These are phyloP conservation scores for Sclerotinia subarctica DNA, from an alignment of 2,329 filamentous ascomycete species.

Conservation along the genomic window DNA sequence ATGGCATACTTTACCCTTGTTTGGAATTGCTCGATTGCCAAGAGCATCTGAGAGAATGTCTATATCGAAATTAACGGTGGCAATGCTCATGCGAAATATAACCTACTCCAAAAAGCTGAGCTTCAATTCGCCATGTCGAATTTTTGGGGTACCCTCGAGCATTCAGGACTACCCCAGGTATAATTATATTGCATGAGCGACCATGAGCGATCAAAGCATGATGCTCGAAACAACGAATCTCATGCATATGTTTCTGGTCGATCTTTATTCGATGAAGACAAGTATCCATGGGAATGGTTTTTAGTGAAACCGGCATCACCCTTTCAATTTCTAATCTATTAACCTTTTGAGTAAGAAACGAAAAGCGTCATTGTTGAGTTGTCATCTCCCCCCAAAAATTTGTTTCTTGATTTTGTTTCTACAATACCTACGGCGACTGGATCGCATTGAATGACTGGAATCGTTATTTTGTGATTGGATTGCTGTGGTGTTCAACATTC, in stretches of 20 bases:
- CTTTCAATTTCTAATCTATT: slow-evolving; percentile 6
- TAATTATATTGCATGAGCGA: slow-evolving; percentile 6
- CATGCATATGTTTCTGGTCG: not conserved
- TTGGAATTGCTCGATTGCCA: not conserved
- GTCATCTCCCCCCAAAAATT: no score
- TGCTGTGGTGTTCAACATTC: not conserved
- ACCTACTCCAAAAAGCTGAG: not conserved
- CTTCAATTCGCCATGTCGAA: not conserved
- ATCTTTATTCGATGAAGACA: not conserved
- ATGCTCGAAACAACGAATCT: slow-evolving; percentile 4
- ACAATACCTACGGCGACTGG: not conserved
- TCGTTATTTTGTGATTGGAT: slow-evolving; percentile 1
- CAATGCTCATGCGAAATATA: not conserved
- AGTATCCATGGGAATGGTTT: not conserved
- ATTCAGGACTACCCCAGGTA: not conserved
- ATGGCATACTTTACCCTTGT: not conserved
- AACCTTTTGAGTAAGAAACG: not conserved
- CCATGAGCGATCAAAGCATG: slow-evolving; percentile 15
- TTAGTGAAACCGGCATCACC: slow-evolving; percentile 15
- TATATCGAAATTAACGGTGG: not conserved
- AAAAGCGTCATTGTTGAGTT: slow-evolving; percentile 9
- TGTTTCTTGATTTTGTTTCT: not conserved
- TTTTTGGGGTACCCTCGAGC: not conserved
- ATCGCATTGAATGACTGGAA: slow-evolving; percentile 7
- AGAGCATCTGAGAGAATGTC: no score